These are phyloP conservation scores for Diaporthe aspalathi DNA, from an alignment of 2,329 filamentous ascomycete species.

Conservation along the genomic window DNA sequence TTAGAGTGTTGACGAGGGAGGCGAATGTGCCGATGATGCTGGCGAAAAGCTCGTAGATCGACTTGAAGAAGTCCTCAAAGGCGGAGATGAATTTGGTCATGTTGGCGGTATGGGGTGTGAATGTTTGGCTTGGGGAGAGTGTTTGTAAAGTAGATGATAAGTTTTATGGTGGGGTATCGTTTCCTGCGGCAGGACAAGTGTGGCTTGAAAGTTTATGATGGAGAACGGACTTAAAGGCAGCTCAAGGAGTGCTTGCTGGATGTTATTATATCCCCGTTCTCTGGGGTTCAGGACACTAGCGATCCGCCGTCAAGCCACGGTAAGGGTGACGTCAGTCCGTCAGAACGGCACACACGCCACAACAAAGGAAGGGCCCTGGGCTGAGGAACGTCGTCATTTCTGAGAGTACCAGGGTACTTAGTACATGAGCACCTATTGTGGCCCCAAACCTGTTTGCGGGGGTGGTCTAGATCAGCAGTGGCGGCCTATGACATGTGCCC, in stretches of 20 bases:
- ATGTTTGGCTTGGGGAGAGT: neutral
- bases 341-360: slow-evolving; percentile 9
- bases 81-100: slow-evolving; percentile 49
- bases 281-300: neutral
- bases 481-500: slow-evolving; percentile 7
- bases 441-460: slow-evolving; percentile 29
- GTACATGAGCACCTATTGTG: neutral
- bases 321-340: slow-evolving; percentile 33
- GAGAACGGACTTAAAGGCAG: no score
- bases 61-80: slow-evolving; percentile 53
- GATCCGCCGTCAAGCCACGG: slow-evolving; percentile 30
- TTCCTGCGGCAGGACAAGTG: neutral
- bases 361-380: slow-evolving; percentile 20
- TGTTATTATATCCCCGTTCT: neutral
- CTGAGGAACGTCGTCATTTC: slow-evolving; percentile 21
- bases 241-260: neutral
- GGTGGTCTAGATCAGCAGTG: slow-evolving; percentile 1
- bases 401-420: neutral
- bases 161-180: no score
- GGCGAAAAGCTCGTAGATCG: slow-evolving; percentile 55
- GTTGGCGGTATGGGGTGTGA: slow-evolving; percentile 15
- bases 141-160: neutral
- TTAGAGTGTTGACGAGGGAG: slow-evolving; percentile 48
- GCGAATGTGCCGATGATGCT: slow-evolving; percentile 52
- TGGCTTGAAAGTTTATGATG: neutral